phyloP scores from a whole-genome alignment of 306 rosid genomes.

The Glycine latifolia region DNA sequence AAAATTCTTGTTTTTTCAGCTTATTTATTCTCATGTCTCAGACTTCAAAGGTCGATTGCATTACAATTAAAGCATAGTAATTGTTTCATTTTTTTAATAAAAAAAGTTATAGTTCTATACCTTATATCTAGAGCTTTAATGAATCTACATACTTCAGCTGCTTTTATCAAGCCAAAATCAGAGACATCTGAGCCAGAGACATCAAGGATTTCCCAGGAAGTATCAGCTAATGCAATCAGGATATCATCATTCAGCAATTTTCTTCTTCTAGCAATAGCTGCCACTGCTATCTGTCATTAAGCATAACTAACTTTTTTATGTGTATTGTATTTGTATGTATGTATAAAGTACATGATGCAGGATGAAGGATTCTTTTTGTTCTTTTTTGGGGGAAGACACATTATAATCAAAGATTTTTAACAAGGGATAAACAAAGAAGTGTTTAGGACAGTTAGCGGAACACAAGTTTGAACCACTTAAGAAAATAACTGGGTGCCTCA shows the following conservation, averaged over 20 bases:
- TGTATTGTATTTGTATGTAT: conserved; percentile 3
- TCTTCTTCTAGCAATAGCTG: conserved; percentile 84
- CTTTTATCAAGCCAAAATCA: conserved; percentile 74
- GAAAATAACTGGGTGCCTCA: conserved; percentile 5
- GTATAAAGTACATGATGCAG: not conserved
- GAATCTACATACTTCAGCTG: conserved; percentile 64
- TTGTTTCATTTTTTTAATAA: not conserved
- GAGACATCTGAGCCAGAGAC: conserved; percentile 90
- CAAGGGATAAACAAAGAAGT: not conserved
- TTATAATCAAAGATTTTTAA: conserved; percentile 7
- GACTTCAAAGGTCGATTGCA: conserved; percentile 16
- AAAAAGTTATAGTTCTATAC: conserved; percentile 44
- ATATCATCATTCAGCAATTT: conserved; percentile 76
- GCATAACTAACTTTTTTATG: conserved; percentile 29
- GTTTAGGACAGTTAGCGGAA: conserved; percentile 16
- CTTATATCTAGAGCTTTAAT: conserved; percentile 87
- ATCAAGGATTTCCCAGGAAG: conserved; percentile 83
- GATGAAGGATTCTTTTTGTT: not conserved
- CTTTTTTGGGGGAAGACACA: not conserved
- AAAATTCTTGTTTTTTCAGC: not conserved
- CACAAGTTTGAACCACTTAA: conserved; percentile 19
- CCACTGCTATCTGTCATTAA: conserved; percentile 64
- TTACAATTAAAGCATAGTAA: conserved; percentile 5
- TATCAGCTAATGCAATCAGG: conserved; percentile 74
- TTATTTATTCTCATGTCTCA: not conserved